A percentile compares a stretch with the other conserved stretches of the same genome.
Conservation (phyloP, 2,329 filamentous ascomycete species). For the Phyllosticta capitalensis region DNA sequence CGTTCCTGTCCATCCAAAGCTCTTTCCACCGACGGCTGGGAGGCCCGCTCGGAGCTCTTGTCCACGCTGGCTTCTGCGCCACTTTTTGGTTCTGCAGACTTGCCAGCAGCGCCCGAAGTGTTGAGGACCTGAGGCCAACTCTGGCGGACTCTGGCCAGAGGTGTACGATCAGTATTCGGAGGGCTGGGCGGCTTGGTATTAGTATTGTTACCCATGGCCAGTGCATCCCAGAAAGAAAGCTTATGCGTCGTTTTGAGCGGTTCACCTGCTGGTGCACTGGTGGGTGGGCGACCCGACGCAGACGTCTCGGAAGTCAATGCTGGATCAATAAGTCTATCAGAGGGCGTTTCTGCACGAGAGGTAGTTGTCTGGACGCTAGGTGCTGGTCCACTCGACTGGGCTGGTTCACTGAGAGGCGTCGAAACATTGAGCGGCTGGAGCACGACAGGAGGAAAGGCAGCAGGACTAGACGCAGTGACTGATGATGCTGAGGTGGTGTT, state of each 20-base stretch:
- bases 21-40: not conserved
- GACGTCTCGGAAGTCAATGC: not conserved
- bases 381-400: not conserved
- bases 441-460: slow-evolving; percentile 2
- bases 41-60: not conserved
- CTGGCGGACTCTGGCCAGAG: slow-evolving; percentile 9
- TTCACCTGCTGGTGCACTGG: not conserved
- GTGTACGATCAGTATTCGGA: slow-evolving; percentile 7
- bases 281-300: not conserved
- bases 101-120: not conserved
- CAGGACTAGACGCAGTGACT: slow-evolving; percentile 6
- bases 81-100: not conserved
- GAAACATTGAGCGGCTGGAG: slow-evolving; percentile 4
- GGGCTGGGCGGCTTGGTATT: slow-evolving; percentile 6
- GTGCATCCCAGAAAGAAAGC: slow-evolving; percentile 7
- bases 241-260: not conserved
- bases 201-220: not conserved
- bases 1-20: not conserved
- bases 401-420: not conserved
- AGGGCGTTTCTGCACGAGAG: not conserved
- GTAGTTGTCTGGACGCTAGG: not conserved
- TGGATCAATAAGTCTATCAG: not conserved
- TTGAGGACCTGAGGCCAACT: slow-evolving; percentile 6
- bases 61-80: not conserved
- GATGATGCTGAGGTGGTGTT: not conserved